Base-by-base conservation (phyloP, 2,329 filamentous ascomycete species). In the Scytalidium sp. region DNA sequence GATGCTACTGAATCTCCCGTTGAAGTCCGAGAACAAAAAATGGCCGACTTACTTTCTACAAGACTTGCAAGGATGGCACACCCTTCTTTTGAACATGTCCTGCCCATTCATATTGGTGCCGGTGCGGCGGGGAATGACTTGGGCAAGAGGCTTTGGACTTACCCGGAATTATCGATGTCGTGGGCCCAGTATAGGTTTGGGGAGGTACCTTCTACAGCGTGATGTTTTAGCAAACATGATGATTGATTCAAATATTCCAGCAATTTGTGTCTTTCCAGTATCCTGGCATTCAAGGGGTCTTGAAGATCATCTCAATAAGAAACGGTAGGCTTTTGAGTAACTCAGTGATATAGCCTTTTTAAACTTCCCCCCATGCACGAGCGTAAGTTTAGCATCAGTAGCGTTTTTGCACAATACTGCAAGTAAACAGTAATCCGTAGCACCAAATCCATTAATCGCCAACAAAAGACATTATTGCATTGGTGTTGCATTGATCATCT, bases 51-150 rank as follows among this genome's bases (percentile, higher is more conserved):
- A 59, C 55, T 80, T 54, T 69, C 69, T 52, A 70, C 78, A 48
- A 58, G 58, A 1, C 80, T 84, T 70, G 79, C 80, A 1, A 75
- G 78, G 52, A 71, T 77, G 60, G 82, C 83, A 9, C 83, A 87
- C 70, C 83, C 83, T n/a, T 75, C 69, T 2, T 78, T 83, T 55
- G 83, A 86, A 41, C 83, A 86, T 68, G 63, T 85, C 42, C 61
- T 85, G 50, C 83, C 83, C 0, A 72, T 85, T 19, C 70, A 83
- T 61, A 70, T 86, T 50, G 76, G 70, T 13, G 77, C 79, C 2
- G 80, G 80, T 1, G 79, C 80, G 43, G 79, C 75, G 2, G 76
- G 74, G 0, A 64, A 69, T 1, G 76, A 78, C 56, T 49, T 62
- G 11, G 78, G 70, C 0, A 70, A 57, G 25, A 59, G 63, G 46